These are phyloP conservation scores for Vachellia collinsii DNA, from an alignment of 306 rosid genomes.

Conservation along the genomic window DNA sequence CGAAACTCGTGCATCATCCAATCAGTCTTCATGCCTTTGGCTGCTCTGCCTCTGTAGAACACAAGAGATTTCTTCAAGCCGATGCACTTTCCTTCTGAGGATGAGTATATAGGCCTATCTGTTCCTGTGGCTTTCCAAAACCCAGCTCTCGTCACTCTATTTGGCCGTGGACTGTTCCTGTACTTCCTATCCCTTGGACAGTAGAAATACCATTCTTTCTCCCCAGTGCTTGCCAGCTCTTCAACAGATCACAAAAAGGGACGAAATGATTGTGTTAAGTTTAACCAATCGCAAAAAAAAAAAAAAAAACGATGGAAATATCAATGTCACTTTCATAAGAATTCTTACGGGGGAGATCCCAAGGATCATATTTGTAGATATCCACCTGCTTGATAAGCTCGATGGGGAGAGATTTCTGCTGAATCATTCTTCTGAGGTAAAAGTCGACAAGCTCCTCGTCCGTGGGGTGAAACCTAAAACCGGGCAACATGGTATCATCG, in stretches of 20 bases:
- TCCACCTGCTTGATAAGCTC: constrained; percentile 84
- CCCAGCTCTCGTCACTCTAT: constrained; percentile 81
- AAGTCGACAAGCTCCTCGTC: constrained; percentile 85
- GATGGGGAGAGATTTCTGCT: constrained; percentile 67
- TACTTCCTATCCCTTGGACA: constrained; percentile 85
- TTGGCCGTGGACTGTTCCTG: constrained; percentile 76
- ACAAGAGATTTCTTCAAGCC: constrained; percentile 90
- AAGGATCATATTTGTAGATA: constrained; percentile 79
- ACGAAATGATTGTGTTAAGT: background rate
- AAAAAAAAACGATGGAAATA: background rate
- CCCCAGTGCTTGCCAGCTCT: constrained; percentile 72
- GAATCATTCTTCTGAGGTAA: constrained; percentile 73
- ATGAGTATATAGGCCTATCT: constrained; percentile 76
- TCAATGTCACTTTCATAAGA: background rate
- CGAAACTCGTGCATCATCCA: constrained; percentile 98
- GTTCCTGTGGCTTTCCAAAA: constrained; percentile 96
- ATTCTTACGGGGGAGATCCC: constrained; percentile 91
- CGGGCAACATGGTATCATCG: constrained; percentile 74
- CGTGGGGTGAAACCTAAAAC: constrained; percentile 85
- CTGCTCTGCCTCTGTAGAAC: constrained; percentile 83
- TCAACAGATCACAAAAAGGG: background rate
- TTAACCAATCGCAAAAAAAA: background rate
- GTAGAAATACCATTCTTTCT: constrained; percentile 90
- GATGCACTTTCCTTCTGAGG: constrained; percentile 76
- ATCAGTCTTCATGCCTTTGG: constrained; percentile 79